A percentile compares a stretch with the other conserved stretches of the same genome.
Conservation (phyloP, 2,329 filamentous ascomycete species). For the Fusarium algeriense region DNA sequence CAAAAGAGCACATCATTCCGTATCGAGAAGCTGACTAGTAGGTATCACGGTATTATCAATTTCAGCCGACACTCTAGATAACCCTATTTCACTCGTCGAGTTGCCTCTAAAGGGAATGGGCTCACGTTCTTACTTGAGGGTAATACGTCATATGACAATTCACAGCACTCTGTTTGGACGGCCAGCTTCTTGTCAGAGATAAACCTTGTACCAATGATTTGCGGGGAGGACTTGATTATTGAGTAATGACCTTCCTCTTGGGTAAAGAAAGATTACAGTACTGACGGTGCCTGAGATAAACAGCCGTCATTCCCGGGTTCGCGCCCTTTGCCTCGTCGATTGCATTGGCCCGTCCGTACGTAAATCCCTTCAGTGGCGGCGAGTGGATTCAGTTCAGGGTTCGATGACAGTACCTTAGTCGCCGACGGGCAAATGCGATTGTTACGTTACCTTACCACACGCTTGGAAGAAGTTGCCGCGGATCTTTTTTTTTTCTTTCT, state of each 20-base stretch:
- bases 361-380: constrained; percentile 5
- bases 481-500: constrained; percentile 2
- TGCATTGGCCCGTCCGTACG: not conserved
- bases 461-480: constrained; percentile 8
- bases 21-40: constrained; percentile 28
- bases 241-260: constrained; percentile 34
- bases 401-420: not conserved
- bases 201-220: constrained; percentile 17
- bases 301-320: constrained; percentile 15
- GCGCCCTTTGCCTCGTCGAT: constrained; percentile 20
- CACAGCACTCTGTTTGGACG: constrained; percentile 6
- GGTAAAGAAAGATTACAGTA: constrained; percentile 30
- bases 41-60: constrained; percentile 4
- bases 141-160: constrained; percentile 30
- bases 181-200: constrained; percentile 3
- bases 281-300: constrained; percentile 16
- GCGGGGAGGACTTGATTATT: constrained; percentile 14
- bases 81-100: not conserved
- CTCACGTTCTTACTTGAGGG: constrained; percentile 7
- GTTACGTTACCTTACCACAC: constrained; percentile 25
- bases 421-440: constrained; percentile 1
- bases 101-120: constrained; percentile 1
- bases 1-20: constrained; percentile 8
- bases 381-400: constrained; percentile 15
- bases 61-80: constrained; percentile 11